Base-by-base conservation (phyloP, 768 basidiomycete genomes). In the Albatrellus ellisii region DNA sequence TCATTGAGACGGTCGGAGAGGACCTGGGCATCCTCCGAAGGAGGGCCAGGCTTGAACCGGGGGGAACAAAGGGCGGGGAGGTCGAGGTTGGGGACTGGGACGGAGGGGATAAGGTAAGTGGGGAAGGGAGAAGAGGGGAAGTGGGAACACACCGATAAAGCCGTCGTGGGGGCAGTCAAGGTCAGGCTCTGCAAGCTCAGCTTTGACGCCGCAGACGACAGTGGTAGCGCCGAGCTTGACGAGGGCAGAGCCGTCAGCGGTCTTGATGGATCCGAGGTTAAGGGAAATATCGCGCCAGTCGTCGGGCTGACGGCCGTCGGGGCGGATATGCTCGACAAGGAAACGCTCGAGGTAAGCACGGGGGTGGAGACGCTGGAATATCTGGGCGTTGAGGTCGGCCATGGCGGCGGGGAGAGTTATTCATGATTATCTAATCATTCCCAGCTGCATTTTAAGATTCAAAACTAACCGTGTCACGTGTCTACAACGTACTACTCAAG, bases 41-140 rank as follows among this genome's bases (percentile, higher is more conserved):
- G 95, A 1, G 95, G 92, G 2, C 95, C 95, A 26, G 94, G 86
- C 53, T 91, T 92, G 67, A 95, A 98, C 52, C 74, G 77, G 0
- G 94, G 80, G 6, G 90, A 91, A 56, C 90, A 97, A 43, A 98
- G 71, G 0, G 94, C 84, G 2, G 92, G 84, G 2, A 99, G 71
- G 58, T 99, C 94, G 49, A 98, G 64, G 54, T 98, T 98, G 1
- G 95, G 94, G 0, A 98, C 94, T 91, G 46, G 21, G 4, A 35
- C 8, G 12, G 34, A 17, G 6, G 15, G 8, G 31, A 24, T 24
- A 2, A 15, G 26, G 18, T 18, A 14, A 34, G n/a, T 26, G 20
- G 15, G n/a, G 24, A 9, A 22, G 15, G 10, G 6, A 12, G 10
- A 18, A 26, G 14, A 26, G 3, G 26, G 17, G 24, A 5, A 41